These are phyloP conservation scores for Monosporascus sp. DNA, from an alignment of 2,329 filamentous ascomycete species.

Conservation along the genomic window DNA sequence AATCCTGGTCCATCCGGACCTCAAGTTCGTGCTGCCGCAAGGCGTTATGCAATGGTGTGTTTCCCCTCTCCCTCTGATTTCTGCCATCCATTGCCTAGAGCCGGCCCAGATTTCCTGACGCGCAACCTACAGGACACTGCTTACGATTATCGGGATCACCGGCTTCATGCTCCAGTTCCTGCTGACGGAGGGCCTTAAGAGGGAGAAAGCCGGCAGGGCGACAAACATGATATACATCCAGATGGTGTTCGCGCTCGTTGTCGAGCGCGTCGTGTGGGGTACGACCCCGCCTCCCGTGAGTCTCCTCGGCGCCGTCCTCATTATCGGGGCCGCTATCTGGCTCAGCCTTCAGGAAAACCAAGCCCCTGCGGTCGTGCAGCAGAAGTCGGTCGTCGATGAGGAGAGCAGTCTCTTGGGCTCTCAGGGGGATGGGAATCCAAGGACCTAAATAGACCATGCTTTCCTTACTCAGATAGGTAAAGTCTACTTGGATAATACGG, in stretches of 20 bases:
- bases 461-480: neutral
- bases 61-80: neutral
- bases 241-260: conserved; percentile 7
- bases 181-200: conserved; percentile 65
- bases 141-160: conserved; percentile 58
- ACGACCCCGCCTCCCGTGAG: neutral
- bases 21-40: conserved; percentile 33
- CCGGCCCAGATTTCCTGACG: neutral
- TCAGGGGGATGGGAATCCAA: neutral
- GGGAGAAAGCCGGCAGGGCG: conserved; percentile 51
- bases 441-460: neutral
- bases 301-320: conserved; percentile 17
- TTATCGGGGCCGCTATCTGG: conserved; percentile 38
- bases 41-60: conserved; percentile 41
- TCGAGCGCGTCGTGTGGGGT: conserved; percentile 3
- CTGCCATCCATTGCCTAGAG: neutral
- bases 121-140: conserved; percentile 39
- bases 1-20: conserved; percentile 42
- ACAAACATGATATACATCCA: conserved; percentile 29
- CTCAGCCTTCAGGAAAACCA: conserved; percentile 25
- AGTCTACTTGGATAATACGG: neutral
- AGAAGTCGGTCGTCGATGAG: conserved; percentile 23
- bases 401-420: conserved; percentile 28
- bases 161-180: conserved; percentile 78
- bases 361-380: conserved; percentile 1